phyloP scores from a whole-genome alignment of 106 monocot species.

The Posidonia australis region DNA sequence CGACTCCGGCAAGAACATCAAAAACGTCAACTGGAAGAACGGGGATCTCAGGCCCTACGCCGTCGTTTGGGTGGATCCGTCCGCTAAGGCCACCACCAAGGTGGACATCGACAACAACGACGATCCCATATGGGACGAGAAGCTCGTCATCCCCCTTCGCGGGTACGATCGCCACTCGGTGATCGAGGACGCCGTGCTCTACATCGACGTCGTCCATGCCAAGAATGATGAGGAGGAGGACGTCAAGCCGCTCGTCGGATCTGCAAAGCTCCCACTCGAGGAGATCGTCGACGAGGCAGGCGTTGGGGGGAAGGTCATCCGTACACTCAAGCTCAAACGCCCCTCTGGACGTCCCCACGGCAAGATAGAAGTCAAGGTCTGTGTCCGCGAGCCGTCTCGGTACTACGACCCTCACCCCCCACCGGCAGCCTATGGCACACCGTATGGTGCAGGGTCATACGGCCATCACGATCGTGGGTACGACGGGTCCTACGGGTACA shows the following conservation, averaged over 20 bases:
- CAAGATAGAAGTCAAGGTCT: constrained; percentile 37
- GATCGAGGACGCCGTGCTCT: constrained; percentile 37
- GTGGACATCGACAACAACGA: constrained; percentile 33
- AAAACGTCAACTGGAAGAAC: constrained; percentile 81
- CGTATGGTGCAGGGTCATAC: constrained; percentile 7
- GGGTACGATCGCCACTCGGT: constrained; percentile 1
- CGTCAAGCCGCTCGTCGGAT: constrained; percentile 80
- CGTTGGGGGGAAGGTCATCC: constrained; percentile 24
- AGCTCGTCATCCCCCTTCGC: constrained; percentile 28
- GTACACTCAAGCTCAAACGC: constrained; percentile 47
- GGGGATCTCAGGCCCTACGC: constrained; percentile 61
- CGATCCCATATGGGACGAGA: constrained; percentile 66
- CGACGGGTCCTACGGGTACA: constrained; percentile 13
- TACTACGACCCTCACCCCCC: constrained; percentile 30
- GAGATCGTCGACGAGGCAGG: constrained; percentile 57
- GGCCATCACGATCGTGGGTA: neutral
- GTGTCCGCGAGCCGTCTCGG: constrained; percentile 27
- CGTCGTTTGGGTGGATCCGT: constrained; percentile 52
- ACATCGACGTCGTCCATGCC: constrained; percentile 77
- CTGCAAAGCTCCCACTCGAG: constrained; percentile 51
- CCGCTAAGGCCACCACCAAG: constrained; percentile 60
- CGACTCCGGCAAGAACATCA: constrained; percentile 45
- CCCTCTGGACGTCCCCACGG: constrained; percentile 75
- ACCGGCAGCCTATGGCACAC: neutral
- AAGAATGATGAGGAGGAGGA: constrained; percentile 20